Evolutionary conservation across 1,284 basidiomycete species (phyloP).

Genomic region (Nidula niveotomentosa): DNA sequence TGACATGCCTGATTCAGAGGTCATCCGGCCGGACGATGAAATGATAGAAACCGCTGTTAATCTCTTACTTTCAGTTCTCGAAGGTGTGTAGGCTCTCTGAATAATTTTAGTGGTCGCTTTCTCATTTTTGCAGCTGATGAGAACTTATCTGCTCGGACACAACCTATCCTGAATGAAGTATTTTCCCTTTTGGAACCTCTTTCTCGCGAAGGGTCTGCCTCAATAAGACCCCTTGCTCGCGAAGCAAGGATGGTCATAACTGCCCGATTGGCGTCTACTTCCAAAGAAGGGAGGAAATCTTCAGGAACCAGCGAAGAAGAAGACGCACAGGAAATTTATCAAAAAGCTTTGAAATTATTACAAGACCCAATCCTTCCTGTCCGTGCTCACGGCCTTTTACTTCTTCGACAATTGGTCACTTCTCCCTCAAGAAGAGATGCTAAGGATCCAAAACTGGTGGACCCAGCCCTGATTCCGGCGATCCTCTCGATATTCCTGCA

Average conservation of each 20-base stretch:
- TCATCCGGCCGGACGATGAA: conserved; percentile 50
- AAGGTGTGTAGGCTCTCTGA: conserved; percentile 51
- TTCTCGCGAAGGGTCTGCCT: conserved; percentile 41
- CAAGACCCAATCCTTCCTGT: conserved; percentile 96
- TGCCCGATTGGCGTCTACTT: conserved; percentile 66
- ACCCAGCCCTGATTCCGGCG: conserved; percentile 72
- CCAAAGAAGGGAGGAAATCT: conserved; percentile 26
- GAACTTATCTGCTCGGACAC: conserved; percentile 58
- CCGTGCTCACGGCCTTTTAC: conserved; percentile 86
- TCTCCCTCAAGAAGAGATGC: conserved; percentile 18
- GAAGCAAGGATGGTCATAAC: conserved; percentile 85
- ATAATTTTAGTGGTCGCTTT: not conserved
- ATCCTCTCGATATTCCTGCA: conserved; percentile 89
- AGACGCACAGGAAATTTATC: conserved; percentile 68
- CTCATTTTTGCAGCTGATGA: conserved; percentile 55
- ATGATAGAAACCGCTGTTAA: conserved; percentile 77
- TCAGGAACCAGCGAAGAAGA: conserved; percentile 33
- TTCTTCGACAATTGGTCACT: conserved; percentile 77
- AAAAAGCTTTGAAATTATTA: conserved; percentile 84
- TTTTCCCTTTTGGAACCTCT: conserved; percentile 64
- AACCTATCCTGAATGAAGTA: conserved; percentile 72
- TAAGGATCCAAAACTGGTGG: conserved; percentile 29
- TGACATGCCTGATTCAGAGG: conserved; percentile 44
- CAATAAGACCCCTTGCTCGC: conserved; percentile 59
- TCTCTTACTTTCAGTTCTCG: conserved; percentile 77